phyloP scores from a whole-genome alignment of 805 yeast genomes.

The Pichia ethanolica region DNA sequence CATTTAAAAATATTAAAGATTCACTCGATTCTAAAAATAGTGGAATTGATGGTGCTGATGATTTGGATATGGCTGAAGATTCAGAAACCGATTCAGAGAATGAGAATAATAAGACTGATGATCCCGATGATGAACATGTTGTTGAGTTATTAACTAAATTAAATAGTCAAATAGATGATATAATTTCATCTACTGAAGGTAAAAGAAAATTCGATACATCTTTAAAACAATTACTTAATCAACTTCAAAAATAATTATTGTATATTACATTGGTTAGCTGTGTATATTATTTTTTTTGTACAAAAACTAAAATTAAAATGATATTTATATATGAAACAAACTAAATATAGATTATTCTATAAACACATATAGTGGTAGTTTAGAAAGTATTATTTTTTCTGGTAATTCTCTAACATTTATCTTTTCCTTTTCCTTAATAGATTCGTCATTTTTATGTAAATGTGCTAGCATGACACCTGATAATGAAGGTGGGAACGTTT shows the following conservation, averaged over 20 bases:
- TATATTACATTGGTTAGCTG: background rate
- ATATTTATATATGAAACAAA: background rate
- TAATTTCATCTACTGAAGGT: background rate
- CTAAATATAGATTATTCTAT: background rate
- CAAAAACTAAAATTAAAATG: background rate
- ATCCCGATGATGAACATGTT: background rate
- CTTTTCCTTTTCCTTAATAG: background rate
- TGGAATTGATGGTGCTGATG: background rate
- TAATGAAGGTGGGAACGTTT: slow-evolving; percentile 39
- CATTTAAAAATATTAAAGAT: background rate
- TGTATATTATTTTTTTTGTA: background rate
- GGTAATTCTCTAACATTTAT: slow-evolving; percentile 13
- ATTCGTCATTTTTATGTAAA: slow-evolving; percentile 15
- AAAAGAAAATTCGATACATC: background rate
- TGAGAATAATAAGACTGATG: slow-evolving; percentile 8
- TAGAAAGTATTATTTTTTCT: slow-evolving; percentile 3
- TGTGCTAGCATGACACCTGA: slow-evolving; percentile 37
- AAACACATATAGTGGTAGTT: slow-evolving; percentile 17
- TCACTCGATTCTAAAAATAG: slow-evolving; percentile 1
- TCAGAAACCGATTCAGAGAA: background rate
- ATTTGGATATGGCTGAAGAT: background rate
- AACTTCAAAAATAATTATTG: background rate
- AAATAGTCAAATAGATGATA: background rate
- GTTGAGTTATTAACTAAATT: background rate
- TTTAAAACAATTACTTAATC: background rate